These are phyloP conservation scores for Tricholoma terreum DNA, from an alignment of 768 basidiomycete species.

Conservation along the genomic window DNA sequence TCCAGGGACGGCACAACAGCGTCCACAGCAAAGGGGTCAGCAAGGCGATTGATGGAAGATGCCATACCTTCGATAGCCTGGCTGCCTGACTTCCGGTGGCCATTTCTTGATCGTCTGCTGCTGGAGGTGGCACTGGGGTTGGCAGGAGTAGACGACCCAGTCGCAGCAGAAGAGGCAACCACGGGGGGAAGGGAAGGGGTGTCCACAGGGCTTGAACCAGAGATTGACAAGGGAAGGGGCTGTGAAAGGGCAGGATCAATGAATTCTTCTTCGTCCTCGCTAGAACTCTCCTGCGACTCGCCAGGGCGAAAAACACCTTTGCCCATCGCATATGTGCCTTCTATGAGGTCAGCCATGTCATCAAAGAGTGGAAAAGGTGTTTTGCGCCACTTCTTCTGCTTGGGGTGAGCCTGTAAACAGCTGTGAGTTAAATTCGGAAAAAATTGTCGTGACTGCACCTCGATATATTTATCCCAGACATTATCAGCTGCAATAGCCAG, in stretches of 20 bases:
- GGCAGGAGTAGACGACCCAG: too few species aligned
- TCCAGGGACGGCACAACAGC: slow-evolving; percentile 8
- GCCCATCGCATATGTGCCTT: slow-evolving; percentile 6
- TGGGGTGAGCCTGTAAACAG: slow-evolving; percentile 9
- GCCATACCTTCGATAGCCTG: slow-evolving; percentile 14
- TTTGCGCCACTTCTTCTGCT: slow-evolving; percentile 18
- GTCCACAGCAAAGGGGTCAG: slow-evolving; percentile 10
- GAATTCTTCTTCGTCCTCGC: not conserved
- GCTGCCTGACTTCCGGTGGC: slow-evolving; percentile 9
- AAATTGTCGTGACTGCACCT: slow-evolving; percentile 12
- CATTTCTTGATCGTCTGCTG: not conserved
- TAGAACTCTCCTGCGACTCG: not conserved
- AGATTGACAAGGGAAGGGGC: not conserved
- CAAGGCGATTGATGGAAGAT: slow-evolving; percentile 16
- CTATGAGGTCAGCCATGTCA: slow-evolving; percentile 6
- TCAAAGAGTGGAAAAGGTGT: slow-evolving; percentile 18
- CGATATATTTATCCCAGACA: slow-evolving; percentile 17
- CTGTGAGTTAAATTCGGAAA: not conserved
- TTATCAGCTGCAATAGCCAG: slow-evolving; percentile 28
- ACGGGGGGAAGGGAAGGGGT: not conserved
- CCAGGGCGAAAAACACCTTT: slow-evolving; percentile 1
- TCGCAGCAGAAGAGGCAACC: too few species aligned
- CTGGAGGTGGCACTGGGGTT: too few species aligned
- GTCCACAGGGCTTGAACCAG: not conserved
- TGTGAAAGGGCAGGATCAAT: not conserved